Evolutionary conservation across 371 early-diverging fungal genomes (phyloP).

Genomic region (Sporodiniella umbellata): DNA sequence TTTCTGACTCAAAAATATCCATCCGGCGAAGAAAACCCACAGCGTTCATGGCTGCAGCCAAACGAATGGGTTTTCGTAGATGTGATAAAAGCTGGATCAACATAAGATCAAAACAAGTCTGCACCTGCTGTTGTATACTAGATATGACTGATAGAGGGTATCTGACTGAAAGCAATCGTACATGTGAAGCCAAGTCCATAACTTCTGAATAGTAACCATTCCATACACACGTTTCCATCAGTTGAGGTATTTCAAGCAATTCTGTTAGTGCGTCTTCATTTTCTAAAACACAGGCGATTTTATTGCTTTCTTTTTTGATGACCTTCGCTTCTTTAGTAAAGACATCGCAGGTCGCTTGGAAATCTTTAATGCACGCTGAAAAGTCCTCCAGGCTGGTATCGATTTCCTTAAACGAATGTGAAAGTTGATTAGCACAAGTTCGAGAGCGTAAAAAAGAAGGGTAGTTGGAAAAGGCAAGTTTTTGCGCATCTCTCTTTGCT

Average conservation of each 20-base stretch:
- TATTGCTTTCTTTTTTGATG: slow-evolving; percentile 45
- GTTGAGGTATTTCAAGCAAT: slow-evolving; percentile 73
- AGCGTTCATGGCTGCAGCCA: slow-evolving; percentile 75
- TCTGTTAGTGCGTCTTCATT: slow-evolving; percentile 62
- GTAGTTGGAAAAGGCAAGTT: slow-evolving; percentile 69
- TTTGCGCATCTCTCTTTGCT: slow-evolving; percentile 62
- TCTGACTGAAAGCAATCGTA: slow-evolving; percentile 56
- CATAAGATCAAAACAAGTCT: slow-evolving; percentile 66
- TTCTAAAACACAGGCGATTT: slow-evolving; percentile 53
- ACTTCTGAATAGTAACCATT: slow-evolving; percentile 85
- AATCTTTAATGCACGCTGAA: slow-evolving; percentile 40
- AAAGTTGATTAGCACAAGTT: slow-evolving; percentile 54
- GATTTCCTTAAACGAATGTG: slow-evolving; percentile 51
- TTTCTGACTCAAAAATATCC: slow-evolving; percentile 67
- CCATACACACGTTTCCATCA: slow-evolving; percentile 81
- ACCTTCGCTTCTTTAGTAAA: slow-evolving; percentile 33
- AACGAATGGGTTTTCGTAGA: slow-evolving; percentile 69
- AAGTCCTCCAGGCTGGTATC: slow-evolving; percentile 52
- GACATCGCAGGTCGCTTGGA: slow-evolving; percentile 47
- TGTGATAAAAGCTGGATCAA: slow-evolving; percentile 67
- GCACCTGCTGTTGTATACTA: slow-evolving; percentile 62
- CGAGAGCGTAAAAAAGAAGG: slow-evolving; percentile 67
- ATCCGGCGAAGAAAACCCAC: slow-evolving; percentile 78
- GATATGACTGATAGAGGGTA: slow-evolving; percentile 58
- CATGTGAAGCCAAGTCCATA: slow-evolving; percentile 77